Conservation (phyloP, 2,329 filamentous ascomycete genomes). For the Plectosphaerella sp. region DNA sequence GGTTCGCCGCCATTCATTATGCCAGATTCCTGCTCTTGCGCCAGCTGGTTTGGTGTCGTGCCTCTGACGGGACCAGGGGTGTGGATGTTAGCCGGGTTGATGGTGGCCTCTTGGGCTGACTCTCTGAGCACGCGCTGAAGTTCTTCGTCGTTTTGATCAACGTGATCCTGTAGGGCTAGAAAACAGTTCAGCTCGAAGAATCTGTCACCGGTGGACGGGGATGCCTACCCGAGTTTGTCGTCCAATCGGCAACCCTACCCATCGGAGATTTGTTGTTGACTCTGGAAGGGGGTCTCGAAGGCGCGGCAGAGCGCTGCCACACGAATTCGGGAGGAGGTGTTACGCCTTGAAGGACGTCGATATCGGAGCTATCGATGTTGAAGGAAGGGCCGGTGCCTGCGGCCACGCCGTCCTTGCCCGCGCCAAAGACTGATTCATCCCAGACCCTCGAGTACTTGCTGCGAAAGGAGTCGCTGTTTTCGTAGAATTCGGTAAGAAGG, state of each 20-base stretch:
- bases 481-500: conserved; percentile 49
- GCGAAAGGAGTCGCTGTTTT: conserved; percentile 39
- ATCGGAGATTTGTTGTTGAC: conserved; percentile 53
- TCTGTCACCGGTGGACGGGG: conserved; percentile 2
- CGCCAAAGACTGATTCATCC: conserved; percentile 50
- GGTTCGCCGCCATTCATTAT: conserved; percentile 32
- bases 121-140: conserved; percentile 51
- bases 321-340: conserved; percentile 34
- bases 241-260: conserved; percentile 45
- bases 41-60: conserved; percentile 3
- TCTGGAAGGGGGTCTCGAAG: conserved; percentile 60
- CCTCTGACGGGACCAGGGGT: conserved; percentile 15
- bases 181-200: conserved; percentile 11
- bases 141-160: conserved; percentile 48
- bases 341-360: conserved; percentile 36
- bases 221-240: conserved; percentile 17
- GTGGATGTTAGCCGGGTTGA: conserved; percentile 33
- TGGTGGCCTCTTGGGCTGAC: conserved; percentile 41
- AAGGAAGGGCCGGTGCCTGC: conserved; percentile 45
- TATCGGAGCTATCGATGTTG: conserved; percentile 48
- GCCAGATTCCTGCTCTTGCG: conserved; percentile 44
- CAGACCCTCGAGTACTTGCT: conserved; percentile 42
- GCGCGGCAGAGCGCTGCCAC: conserved; percentile 32
- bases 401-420: conserved; percentile 45
- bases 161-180: conserved; percentile 19